A percentile compares a stretch with the other conserved stretches of the same genome.
phyloP scores from a whole-genome alignment of 1,284 basidiomycete genomes.

The Psilocybe mexicana region DNA sequence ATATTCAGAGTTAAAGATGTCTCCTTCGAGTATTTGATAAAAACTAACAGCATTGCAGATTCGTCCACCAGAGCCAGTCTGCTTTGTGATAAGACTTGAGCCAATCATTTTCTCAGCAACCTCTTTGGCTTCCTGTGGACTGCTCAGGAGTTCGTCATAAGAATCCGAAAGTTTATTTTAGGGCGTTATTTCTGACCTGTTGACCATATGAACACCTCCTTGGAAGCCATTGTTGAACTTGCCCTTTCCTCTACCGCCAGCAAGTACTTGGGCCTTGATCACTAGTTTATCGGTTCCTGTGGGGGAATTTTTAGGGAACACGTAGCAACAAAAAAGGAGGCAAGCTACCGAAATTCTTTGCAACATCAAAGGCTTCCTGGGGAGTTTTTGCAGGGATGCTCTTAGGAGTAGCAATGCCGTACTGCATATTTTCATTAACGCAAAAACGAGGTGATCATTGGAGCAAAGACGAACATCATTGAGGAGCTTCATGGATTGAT shows the following conservation, averaged over 20 bases:
- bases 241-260: conserved; percentile 98
- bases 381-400: conserved; percentile 86
- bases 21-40: neutral
- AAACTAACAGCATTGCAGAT: conserved; percentile 88
- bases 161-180: neutral
- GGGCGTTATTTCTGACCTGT: conserved; percentile 58
- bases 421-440: conserved; percentile 51
- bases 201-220: conserved; percentile 96
- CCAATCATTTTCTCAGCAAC: conserved; percentile 94
- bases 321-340: conserved; percentile 1
- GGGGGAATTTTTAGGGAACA: conserved; percentile 15
- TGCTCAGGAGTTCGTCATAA: conserved; percentile 32
- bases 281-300: conserved; percentile 76
- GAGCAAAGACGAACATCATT: conserved; percentile 69
- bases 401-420: conserved; percentile 96
- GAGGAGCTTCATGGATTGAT: conserved; percentile 93
- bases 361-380: conserved; percentile 89
- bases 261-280: conserved; percentile 98
- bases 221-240: conserved; percentile 96
- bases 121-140: conserved; percentile 88
- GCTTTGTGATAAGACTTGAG: conserved; percentile 96
- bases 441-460: neutral
- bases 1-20: neutral
- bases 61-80: conserved; percentile 92
- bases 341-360: conserved; percentile 77